Base-by-base conservation (phyloP, 1,284 basidiomycete genomes). In the Pholiota adiposa region DNA sequence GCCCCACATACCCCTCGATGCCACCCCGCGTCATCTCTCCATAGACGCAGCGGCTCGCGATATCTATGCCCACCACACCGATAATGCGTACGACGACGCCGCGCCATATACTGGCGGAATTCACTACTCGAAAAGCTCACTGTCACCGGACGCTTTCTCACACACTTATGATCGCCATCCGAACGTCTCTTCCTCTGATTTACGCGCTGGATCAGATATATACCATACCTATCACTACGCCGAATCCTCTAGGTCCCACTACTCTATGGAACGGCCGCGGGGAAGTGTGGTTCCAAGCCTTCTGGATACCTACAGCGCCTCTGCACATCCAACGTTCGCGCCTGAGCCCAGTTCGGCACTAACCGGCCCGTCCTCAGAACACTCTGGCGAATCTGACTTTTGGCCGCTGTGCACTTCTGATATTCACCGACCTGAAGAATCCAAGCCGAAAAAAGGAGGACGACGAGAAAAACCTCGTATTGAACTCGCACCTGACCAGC, bases 401-500 rank as follows among this genome's bases (percentile, higher is more conserved):
- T 70, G 68, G 68, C 62, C 65, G 11, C 62, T 65, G 48, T 55
- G 63, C 33, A 29, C 62, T 27, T 43, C 55, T 27, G 50, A 63
- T 27, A 36, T 53, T 18, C 27, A 38, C 50, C 43, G 65, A 53
- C 34, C 54, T 4, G 60, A 63, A 19, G 55, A 48, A 9, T 50
- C 59, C 23, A 69, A 65, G 56, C 66, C 72, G 27, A 73, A 74
- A 41, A 87, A 83, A 63, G 18, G n/a, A n/a, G n/a, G 74, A 14
- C 82, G 88, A 36, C 83, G 82, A 57, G 83, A 87, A 69, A 89
- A 87, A 65, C 79, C 80, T 25, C 83, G 73, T 50, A 87, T 91
- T 53, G 83, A 84, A 50, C 81, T 89, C 48, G 83, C 87, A 1
- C 78, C 86, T 9, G 85, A 88, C 67, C 89, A 92, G 65, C 90